Evolutionary conservation across 2,329 filamentous ascomycete genomes (phyloP).

Genomic region (Verticillium isaacii): DNA sequence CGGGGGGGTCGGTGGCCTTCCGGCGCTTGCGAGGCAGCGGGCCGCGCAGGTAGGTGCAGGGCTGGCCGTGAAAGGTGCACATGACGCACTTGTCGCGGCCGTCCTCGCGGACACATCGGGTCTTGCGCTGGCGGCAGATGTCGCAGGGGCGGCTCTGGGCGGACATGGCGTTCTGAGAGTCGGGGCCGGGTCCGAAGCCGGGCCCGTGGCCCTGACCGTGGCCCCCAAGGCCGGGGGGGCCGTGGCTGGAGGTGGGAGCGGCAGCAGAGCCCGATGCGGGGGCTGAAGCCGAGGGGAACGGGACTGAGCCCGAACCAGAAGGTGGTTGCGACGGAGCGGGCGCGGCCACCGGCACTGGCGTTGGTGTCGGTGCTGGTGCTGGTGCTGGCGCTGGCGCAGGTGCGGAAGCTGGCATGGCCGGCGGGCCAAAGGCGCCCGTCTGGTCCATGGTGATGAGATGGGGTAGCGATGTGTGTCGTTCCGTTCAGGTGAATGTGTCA

Average conservation of each 20-base stretch:
- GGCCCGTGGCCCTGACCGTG: not conserved
- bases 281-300: not conserved
- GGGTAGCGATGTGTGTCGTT: not conserved
- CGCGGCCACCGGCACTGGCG: not conserved
- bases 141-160: slow-evolving; percentile 47
- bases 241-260: not conserved
- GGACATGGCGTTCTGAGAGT: slow-evolving; percentile 1
- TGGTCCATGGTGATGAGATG: not conserved
- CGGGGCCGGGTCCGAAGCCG: not conserved
- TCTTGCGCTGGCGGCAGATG: slow-evolving; percentile 61
- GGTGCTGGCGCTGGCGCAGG: not conserved
- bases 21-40: slow-evolving; percentile 25
- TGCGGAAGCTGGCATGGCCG: not conserved
- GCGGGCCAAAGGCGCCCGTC: not conserved
- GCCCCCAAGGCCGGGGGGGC: not conserved
- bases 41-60: slow-evolving; percentile 57
- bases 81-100: slow-evolving; percentile 55
- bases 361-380: not conserved
- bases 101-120: slow-evolving; percentile 60
- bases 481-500: not conserved
- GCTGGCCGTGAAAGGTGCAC: slow-evolving; percentile 62
- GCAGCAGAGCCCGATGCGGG: not conserved
- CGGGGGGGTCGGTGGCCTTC: slow-evolving; percentile 16
- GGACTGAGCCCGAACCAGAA: not conserved
- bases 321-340: not conserved